These are phyloP conservation scores for Candida freyschussii DNA, from an alignment of 1,139 yeast genomes.

Conservation along the genomic window DNA sequence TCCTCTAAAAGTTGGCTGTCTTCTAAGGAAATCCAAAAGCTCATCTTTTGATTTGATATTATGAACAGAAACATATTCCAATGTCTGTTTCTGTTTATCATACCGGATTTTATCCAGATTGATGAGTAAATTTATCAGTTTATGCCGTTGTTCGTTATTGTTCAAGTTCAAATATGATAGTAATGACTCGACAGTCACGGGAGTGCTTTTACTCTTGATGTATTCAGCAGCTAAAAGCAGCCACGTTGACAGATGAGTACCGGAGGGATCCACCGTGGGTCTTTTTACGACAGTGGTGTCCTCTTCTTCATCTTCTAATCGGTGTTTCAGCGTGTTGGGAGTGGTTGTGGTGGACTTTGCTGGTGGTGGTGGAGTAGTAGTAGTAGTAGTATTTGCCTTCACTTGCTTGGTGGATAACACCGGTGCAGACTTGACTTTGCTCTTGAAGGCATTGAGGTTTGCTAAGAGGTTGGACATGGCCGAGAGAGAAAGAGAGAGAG, in stretches of 20 bases:
- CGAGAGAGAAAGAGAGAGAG: no score
- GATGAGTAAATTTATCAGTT: constrained; percentile 63
- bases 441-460: constrained; percentile 57
- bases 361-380: constrained; percentile 13
- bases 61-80: constrained; percentile 84
- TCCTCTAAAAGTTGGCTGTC: constrained; percentile 87
- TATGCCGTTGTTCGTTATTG: constrained; percentile 32
- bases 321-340: no score
- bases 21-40: constrained; percentile 64
- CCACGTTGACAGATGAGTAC: constrained; percentile 74
- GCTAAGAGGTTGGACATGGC: constrained; percentile 38
- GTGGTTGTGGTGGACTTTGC: constrained; percentile 15
- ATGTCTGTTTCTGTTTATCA: constrained; percentile 53
- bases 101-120: constrained; percentile 72
- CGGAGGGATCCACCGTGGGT: constrained; percentile 34
- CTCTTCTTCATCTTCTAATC: constrained; percentile 25
- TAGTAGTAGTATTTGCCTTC: no score
- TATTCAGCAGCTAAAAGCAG: constrained; percentile 85
- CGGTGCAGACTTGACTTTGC: constrained; percentile 53
- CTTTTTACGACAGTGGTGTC: constrained; percentile 28
- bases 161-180: constrained; percentile 49
- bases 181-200: constrained; percentile 59
- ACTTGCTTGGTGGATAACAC: constrained; percentile 38
- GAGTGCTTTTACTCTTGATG: constrained; percentile 61
- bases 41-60: constrained; percentile 82